Evolutionary conservation across 2,329 filamentous ascomycete genomes (phyloP), one percentile per base, ranked within the genome.

Genomic region (Colletotrichum sp.): DNA sequence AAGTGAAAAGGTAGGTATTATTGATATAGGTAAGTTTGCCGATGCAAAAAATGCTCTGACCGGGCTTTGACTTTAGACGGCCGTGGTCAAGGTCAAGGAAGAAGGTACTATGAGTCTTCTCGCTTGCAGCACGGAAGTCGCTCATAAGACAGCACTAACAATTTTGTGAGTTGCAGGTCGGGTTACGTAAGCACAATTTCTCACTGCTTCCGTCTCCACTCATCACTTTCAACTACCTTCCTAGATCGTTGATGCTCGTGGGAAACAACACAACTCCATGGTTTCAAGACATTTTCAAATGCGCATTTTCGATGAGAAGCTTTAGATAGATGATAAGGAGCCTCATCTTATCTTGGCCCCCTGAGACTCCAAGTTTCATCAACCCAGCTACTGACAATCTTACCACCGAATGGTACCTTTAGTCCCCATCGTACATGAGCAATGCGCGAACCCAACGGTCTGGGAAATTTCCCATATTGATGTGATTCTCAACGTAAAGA

Each of bases 311-410:
- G 6, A 0, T 51, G 21, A 24, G n/a, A n/a, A 1, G 6, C 43
- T 21, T 21, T 9, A 51, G n/a, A 24, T 21, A 21, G 11, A 51
- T 51, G 0, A 21, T 21, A 0, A 51, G 8, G 13, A 0, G 1
- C 21, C 43, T 0, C 0, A n/a, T 51, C n/a, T 51, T 51, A 1
- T 2, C 2, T 47, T 21, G 12, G 11, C 6, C 11, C n/a, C 2
- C 43, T n/a, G 43, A 51, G n/a, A 51, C 43, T 51, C 21, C 43
- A 51, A 21, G 1, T 24, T 24, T 21, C 43, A 51, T 51, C 2
- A 51, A 11, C 43, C 12, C n/a, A 51, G n/a, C 43, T 51, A 21
- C n/a, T 51, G 1, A 21, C 43, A 8, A 13, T n/a, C 43, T 51
- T 51, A 51, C 21, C 43, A 51, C n/a, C 6, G n/a, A 51, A 24